Conservation (phyloP, 2,329 filamentous ascomycete genomes). For the Alternaria gansuensis region DNA sequence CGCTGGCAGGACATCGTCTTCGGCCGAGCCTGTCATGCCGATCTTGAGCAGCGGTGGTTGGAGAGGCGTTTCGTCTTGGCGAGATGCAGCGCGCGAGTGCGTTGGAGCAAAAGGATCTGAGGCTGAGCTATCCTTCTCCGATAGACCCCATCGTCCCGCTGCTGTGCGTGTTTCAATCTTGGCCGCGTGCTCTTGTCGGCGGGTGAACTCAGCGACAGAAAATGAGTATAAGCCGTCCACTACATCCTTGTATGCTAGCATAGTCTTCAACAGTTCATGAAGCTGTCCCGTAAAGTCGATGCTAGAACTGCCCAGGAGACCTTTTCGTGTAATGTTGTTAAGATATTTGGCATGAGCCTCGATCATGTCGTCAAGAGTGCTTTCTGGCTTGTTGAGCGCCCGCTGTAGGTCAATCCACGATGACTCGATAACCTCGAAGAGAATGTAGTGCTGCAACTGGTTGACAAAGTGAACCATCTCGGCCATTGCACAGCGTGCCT, state of each 20-base stretch:
- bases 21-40: constrained; percentile 52
- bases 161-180: constrained; percentile 72
- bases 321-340: constrained; percentile 94
- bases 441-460: constrained; percentile 96
- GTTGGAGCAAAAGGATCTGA: constrained; percentile 34
- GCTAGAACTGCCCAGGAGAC: constrained; percentile 78
- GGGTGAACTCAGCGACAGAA: constrained; percentile 92
- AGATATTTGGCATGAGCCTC: constrained; percentile 90
- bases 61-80: constrained; percentile 55
- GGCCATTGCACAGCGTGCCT: constrained; percentile 83
- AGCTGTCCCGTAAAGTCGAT: constrained; percentile 87
- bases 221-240: constrained; percentile 95
- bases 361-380: constrained; percentile 94
- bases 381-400: constrained; percentile 82
- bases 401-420: constrained; percentile 92
- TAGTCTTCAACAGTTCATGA: constrained; percentile 89
- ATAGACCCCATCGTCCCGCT: constrained; percentile 70
- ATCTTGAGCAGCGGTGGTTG: constrained; percentile 51
- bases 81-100: constrained; percentile 32
- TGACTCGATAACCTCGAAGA: constrained; percentile 97
- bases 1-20: constrained; percentile 75
- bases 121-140: constrained; percentile 59
- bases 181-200: constrained; percentile 83
- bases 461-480: constrained; percentile 99
- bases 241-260: constrained; percentile 92